These are phyloP conservation scores for Phytophthora crassamura DNA, from an alignment of 352 stramenopile genomes.

Conservation along the genomic window DNA sequence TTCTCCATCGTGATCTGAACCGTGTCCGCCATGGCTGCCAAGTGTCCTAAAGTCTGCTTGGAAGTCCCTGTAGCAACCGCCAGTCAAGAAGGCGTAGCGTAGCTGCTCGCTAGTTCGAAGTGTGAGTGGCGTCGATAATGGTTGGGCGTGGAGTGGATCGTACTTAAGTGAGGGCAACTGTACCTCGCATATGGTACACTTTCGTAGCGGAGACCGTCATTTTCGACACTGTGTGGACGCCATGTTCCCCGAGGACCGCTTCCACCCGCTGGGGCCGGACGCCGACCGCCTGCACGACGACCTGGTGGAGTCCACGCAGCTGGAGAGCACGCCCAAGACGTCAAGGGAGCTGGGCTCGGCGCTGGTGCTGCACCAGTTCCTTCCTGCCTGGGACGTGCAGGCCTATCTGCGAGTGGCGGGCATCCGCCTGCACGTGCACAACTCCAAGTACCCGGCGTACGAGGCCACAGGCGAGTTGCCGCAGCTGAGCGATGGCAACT, in stretches of 20 bases:
- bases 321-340: slow-evolving; percentile 71
- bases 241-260: slow-evolving; percentile 87
- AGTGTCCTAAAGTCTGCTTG: neutral
- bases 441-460: slow-evolving; percentile 84
- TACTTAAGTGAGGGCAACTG: slow-evolving; percentile 25
- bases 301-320: slow-evolving; percentile 51
- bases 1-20: slow-evolving; percentile 94
- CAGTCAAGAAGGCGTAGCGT: neutral
- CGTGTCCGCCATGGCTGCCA: slow-evolving; percentile 87
- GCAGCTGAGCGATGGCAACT: slow-evolving; percentile 88
- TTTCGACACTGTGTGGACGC: slow-evolving; percentile 4
- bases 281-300: slow-evolving; percentile 76
- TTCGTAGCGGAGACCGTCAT: neutral
- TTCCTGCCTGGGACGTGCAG: slow-evolving; percentile 85
- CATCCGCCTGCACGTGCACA: slow-evolving; percentile 83
- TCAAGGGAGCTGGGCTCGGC: slow-evolving; percentile 71
- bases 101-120: slow-evolving; percentile 1
- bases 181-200: neutral
- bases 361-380: slow-evolving; percentile 85
- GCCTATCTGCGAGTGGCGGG: slow-evolving; percentile 83
- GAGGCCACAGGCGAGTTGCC: slow-evolving; percentile 83
- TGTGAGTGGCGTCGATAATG: slow-evolving; percentile 20
- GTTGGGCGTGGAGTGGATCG: slow-evolving; percentile 34
- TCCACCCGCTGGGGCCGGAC: slow-evolving; percentile 78
- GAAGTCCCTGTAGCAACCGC: neutral